Evolutionary conservation across 306 rosid species (phyloP).

Genomic region (Quillaja saponaria): DNA sequence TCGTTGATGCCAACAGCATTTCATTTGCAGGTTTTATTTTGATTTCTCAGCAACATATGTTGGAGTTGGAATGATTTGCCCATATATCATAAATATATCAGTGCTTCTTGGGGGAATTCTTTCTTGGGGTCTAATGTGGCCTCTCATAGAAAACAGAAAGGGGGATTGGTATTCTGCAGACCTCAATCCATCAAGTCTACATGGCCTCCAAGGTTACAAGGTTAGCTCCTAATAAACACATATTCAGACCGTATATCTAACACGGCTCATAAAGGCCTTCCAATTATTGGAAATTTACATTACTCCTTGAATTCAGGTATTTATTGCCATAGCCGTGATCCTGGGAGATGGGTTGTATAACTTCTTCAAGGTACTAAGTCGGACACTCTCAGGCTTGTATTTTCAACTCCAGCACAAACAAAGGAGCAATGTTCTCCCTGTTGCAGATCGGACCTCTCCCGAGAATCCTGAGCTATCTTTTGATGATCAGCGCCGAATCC

Average conservation of each 20-base stretch:
- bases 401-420: background rate
- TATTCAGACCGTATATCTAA: background rate
- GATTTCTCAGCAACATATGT: constrained; percentile 18
- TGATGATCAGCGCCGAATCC: constrained; percentile 14
- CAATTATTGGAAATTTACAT: background rate
- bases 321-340: constrained; percentile 8
- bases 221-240: background rate
- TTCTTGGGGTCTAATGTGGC: constrained; percentile 31
- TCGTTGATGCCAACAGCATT: background rate
- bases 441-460: background rate
- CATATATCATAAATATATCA: constrained; percentile 15
- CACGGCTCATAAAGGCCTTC: background rate
- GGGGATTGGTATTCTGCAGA: constrained; percentile 15
- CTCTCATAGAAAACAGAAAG: constrained; percentile 7
- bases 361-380: background rate
- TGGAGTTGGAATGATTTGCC: constrained; percentile 28
- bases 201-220: constrained; percentile 17
- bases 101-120: constrained; percentile 20
- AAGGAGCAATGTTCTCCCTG: background rate
- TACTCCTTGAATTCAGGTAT: background rate
- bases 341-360: constrained; percentile 18
- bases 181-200: background rate
- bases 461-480: background rate
- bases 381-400: constrained; percentile 2
- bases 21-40: constrained; percentile 11